phyloP scores from a whole-genome alignment of 73 alveolate genomes.

The Stentor coeruleus region DNA sequence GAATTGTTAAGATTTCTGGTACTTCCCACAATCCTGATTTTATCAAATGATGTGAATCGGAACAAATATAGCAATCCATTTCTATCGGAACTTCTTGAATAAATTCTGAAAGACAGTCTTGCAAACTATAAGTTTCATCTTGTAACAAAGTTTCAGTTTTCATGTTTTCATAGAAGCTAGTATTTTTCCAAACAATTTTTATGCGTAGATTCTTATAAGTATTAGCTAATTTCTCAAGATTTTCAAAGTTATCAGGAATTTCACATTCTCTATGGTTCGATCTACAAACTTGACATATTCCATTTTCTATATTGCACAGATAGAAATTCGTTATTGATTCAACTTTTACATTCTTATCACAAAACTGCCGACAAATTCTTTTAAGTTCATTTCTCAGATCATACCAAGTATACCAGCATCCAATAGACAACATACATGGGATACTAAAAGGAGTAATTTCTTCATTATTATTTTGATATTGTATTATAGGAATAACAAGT shows the following conservation, averaged over 20 bases:
- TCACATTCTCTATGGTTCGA: neutral
- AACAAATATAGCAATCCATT: neutral
- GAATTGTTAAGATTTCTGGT: conserved; percentile 55
- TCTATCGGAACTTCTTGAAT: neutral
- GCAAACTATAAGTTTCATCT: neutral
- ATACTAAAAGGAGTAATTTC: no score
- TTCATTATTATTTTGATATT: no score
- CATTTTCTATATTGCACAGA: neutral
- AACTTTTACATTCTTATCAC: no score
- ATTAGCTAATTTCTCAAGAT: neutral
- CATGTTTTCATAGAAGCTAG: neutral
- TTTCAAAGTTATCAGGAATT: neutral
- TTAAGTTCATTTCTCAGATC: no score
- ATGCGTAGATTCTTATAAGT: neutral
- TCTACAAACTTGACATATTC: neutral
- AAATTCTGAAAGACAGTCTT: neutral
- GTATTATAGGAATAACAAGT: no score
- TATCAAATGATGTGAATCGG: neutral
- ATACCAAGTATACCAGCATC: no score
- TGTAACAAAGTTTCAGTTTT: neutral
- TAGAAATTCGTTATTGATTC: no score
- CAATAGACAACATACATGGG: no score
- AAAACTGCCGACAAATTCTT: no score
- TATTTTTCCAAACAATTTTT: neutral
- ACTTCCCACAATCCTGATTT: conserved; percentile 9